Evolutionary conservation across 495 filamentous ascomycete species (phyloP), one percentile per base, ranked within the genome.

Genomic region (Aspergillus funiculosus): DNA sequence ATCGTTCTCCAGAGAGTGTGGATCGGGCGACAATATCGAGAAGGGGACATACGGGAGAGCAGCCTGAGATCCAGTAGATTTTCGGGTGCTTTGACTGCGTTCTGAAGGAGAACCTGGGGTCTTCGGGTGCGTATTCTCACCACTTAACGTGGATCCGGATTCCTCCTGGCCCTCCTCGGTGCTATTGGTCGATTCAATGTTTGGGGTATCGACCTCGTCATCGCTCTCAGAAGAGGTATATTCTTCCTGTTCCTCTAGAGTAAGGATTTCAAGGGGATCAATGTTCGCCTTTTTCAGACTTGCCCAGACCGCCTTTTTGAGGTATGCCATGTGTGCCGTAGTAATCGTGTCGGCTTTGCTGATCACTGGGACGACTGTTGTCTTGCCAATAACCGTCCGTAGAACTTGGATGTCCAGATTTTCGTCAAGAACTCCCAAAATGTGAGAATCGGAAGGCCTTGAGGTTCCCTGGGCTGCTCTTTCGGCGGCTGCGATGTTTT

Each of bases 281-380:
- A 97, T 78, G 39, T 86, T 88, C 17, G 89, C 82, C 52, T 80
- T 77, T 64, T 90, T 88, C 28, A 98, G 72, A 50, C 85, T 91
- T 34, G 82, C 80, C 79, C 86, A 94, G 11, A 98, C 92, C 1
- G 86, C 82, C 63, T 83, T 86, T 71, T 92, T 95, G 34, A 98
- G 79, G 59, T 86, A 80, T n/a, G 73, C 69, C 92, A 98, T 96
- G 65, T 98, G 92, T 19, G 85, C 81, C 2, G 82, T 80, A 31
- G 92, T 97, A 53, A 97, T 86, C 10, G 89, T 97, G 62, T 98
- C 92, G 26, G 92, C 94, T 69, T 98, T 98, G 58, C 89, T 86
- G 63, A 98, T 90, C 28, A 98, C 86, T 0, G 92, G 92, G 24
- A 98, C 87, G 39, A 97, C 87, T 0, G 88, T 94, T 0, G 94